phyloP scores from a whole-genome alignment of 169 alveolate species.

The Besnoitia besnoiti region DNA sequence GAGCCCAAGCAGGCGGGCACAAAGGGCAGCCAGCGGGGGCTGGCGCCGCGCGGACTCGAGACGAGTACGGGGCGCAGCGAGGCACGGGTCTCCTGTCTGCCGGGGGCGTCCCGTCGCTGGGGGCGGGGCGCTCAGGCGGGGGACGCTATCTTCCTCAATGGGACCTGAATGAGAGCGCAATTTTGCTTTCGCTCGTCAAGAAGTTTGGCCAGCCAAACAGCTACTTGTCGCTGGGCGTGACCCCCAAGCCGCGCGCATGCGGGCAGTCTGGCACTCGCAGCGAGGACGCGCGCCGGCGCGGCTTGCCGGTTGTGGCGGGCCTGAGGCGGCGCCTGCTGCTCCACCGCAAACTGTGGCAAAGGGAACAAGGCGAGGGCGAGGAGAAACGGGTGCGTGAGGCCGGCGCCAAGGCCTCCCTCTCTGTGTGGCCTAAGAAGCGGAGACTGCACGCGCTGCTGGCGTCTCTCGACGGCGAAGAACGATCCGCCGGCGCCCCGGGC shows the following conservation, averaged over 20 bases:
- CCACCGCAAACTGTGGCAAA: not conserved
- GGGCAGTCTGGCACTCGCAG: not conserved
- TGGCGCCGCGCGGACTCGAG: not conserved
- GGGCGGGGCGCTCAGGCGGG: not conserved
- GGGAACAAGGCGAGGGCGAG: not conserved
- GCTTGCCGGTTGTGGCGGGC: not conserved
- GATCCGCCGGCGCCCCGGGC: too few species aligned
- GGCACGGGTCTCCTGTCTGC: not conserved
- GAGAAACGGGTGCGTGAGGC: not conserved
- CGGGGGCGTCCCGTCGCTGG: not conserved
- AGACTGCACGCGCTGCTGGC: not conserved
- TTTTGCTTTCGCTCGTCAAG: not conserved
- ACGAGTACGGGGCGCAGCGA: not conserved
- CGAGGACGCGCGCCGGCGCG: not conserved
- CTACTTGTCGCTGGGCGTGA: not conserved
- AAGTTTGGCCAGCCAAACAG: not conserved
- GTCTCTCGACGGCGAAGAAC: not conserved
- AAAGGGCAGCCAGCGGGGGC: not conserved
- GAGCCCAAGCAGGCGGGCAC: not conserved
- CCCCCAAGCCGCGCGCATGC: too few species aligned
- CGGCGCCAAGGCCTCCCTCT: not conserved
- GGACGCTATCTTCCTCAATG: not conserved
- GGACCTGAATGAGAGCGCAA: slow-evolving; percentile 17
- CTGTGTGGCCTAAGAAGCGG: not conserved
- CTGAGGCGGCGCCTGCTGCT: not conserved